Conservation (phyloP, 805 yeast genomes). For the Huiozyma sinensis region DNA sequence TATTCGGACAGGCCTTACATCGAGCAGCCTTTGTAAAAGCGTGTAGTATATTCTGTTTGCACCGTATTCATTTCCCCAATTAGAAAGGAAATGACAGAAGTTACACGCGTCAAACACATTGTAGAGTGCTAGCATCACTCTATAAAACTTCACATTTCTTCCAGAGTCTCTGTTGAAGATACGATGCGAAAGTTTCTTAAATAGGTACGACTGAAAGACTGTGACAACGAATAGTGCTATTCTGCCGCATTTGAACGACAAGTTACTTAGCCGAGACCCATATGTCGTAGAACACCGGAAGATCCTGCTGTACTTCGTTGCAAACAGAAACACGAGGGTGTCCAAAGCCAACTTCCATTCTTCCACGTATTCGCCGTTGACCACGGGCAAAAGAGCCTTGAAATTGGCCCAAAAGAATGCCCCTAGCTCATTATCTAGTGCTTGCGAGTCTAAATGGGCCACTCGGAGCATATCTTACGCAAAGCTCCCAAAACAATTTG, state of each 20-base stretch:
- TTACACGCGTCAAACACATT: constrained; percentile 4
- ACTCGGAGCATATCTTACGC: constrained; percentile 12
- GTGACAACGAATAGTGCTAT: constrained; percentile 10
- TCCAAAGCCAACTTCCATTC: constrained; percentile 14
- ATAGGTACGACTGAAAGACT: constrained; percentile 9
- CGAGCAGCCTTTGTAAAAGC: constrained; percentile 12
- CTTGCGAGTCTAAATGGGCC: constrained; percentile 15
- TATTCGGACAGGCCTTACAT: constrained; percentile 2
- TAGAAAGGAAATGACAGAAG: constrained; percentile 2
- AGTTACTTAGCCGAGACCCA: constrained; percentile 11
- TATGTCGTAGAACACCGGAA: constrained; percentile 5
- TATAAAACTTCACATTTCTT: neutral
- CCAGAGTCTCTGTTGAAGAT: constrained; percentile 1
- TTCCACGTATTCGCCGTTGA: constrained; percentile 4
- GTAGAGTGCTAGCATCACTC: neutral
- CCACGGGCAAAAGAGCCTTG: constrained; percentile 2
- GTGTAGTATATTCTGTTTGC: constrained; percentile 7
- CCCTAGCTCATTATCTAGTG: constrained; percentile 14
- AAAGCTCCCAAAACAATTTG: too few relatives aligned
- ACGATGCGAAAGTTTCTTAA: constrained; percentile 8
- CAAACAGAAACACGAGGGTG: constrained; percentile 13
- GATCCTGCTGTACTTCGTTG: constrained; percentile 5
- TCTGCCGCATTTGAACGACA: constrained; percentile 7
- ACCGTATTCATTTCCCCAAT: neutral
- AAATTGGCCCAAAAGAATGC: constrained; percentile 10